A percentile compares a stretch with the other conserved stretches of the same genome.
These are phyloP conservation scores for Chaetoceros tenuissimus DNA, from an alignment of 108 stramenopile species.

Conservation along the genomic window DNA sequence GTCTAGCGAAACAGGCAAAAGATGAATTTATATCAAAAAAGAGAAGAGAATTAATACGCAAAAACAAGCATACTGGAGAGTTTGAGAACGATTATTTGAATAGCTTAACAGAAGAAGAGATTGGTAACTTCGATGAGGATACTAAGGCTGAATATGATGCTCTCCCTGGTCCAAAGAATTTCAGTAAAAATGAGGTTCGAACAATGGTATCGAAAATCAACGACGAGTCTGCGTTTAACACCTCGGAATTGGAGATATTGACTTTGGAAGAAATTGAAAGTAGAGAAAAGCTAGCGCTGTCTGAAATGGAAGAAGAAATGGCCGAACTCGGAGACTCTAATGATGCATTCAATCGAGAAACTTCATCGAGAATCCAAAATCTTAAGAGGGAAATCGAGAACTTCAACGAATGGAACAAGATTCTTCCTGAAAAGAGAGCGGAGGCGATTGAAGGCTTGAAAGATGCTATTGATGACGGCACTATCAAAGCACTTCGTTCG, in stretches of 20 bases:
- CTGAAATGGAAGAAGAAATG: conserved; percentile 51
- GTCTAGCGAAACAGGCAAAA: conserved; percentile 58
- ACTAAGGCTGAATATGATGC: conserved; percentile 77
- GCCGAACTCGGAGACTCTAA: conserved; percentile 47
- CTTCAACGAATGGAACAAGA: conserved; percentile 24
- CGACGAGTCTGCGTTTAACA: conserved; percentile 75
- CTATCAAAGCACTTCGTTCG: conserved; percentile 65
- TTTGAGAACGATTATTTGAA: conserved; percentile 66
- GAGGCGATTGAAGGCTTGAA: conserved; percentile 49
- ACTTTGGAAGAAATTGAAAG: conserved; percentile 60
- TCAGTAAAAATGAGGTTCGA: conserved; percentile 69
- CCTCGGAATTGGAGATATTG: conserved; percentile 49
- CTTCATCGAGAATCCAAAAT: conserved; percentile 52
- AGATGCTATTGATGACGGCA: conserved; percentile 84
- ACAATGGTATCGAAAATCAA: conserved; percentile 58
- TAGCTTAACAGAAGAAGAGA: conserved; percentile 72
- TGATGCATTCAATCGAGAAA: conserved; percentile 30
- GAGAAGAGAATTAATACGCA: conserved; percentile 53
- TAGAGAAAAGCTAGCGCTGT: conserved; percentile 43
- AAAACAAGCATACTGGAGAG: conserved; percentile 55
- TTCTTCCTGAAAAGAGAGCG: conserved; percentile 36
- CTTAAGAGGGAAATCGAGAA: conserved; percentile 50
- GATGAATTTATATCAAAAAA: conserved; percentile 73
- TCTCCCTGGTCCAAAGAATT: conserved; percentile 62
- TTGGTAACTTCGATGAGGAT: conserved; percentile 81